Evolutionary conservation across 345 rosid genomes (phyloP), one percentile per base, ranked within the genome.

Genomic region (Leavenworthia alabamica): DNA sequence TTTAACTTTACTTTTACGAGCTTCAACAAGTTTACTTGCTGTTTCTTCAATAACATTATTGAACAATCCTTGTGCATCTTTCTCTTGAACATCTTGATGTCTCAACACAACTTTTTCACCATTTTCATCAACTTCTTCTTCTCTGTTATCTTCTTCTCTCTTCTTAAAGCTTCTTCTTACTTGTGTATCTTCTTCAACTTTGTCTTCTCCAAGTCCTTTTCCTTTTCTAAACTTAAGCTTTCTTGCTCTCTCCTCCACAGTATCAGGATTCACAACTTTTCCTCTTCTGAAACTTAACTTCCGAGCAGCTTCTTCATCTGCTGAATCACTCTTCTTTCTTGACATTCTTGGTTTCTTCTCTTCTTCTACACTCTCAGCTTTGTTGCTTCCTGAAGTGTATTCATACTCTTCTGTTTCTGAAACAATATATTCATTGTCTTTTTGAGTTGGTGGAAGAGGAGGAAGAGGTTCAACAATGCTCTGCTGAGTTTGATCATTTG

Each of bases 1-100:
- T 76, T 89, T 86, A 36, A 92, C 98, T 79, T 89, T 92, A 75
- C 97, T 85, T 74, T 85, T 89, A 71, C 85, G 73, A 51, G 84
- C 82, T 81, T 82, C 89, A 5, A 49, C 95, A 28, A 89, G 95
- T 58, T 82, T 85, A 55, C 91, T 86, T 7, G 95, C 98, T 41
- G 98, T 89, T 79, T 89, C 90, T 80, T 92, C 95, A 11, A 92
- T 92, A 66, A 92, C 95, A 65, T 86, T 81, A 65, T 92, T 92
- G 26, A 85, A 81, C 70, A 89, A 66, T 52, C 79, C 84, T 74
- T 49, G 79, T 7, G 81, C 78, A 54, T 89, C 91, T 79, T 81
- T 86, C 89, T 78, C 85, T 56, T 70, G 88, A 54, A 71, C 75
- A 63, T 82, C 93, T 78, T 87, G 91, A 73, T 83, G 97, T 67